phyloP scores from a whole-genome alignment of 2,329 filamentous ascomycete species.

The Knufia petricola region DNA sequence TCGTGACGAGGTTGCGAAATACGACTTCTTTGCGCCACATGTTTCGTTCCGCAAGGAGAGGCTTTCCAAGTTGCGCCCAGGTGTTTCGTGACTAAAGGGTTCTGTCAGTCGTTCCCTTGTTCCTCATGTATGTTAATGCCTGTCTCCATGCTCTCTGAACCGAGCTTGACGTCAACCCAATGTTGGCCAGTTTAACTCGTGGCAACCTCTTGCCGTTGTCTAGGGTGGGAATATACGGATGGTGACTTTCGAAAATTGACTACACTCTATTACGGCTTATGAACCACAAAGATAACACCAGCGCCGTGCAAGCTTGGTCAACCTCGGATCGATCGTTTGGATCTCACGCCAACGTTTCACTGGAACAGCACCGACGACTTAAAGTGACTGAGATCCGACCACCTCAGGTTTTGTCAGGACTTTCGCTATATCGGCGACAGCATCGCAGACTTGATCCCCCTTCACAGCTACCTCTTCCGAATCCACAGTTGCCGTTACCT shows the following conservation, averaged over 20 bases:
- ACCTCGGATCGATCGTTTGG: background rate
- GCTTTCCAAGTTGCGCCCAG: background rate
- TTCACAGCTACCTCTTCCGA: background rate
- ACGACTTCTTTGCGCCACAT: background rate
- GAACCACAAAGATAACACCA: slow-evolving; percentile 2
- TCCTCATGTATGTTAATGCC: too few relatives aligned
- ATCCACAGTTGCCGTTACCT: background rate
- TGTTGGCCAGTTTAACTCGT: too few relatives aligned
- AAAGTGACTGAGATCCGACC: background rate
- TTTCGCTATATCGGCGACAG: background rate
- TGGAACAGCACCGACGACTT: background rate
- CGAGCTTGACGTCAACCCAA: too few relatives aligned
- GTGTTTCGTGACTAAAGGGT: background rate
- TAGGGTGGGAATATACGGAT: too few relatives aligned
- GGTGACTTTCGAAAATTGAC: background rate
- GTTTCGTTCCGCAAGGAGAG: background rate
- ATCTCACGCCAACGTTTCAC: background rate
- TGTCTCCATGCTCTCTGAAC: too few relatives aligned
- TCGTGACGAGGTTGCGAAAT: too few relatives aligned
- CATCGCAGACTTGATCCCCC: too few relatives aligned
- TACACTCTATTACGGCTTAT: background rate
- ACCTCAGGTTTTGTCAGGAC: too few relatives aligned
- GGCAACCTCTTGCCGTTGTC: too few relatives aligned
- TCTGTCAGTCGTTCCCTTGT: background rate
- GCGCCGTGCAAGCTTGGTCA: background rate